A percentile compares a stretch with the other conserved stretches of the same genome.
These are phyloP conservation scores for Leccinellum albellum DNA, from an alignment of 768 basidiomycete genomes.

Conservation along the genomic window DNA sequence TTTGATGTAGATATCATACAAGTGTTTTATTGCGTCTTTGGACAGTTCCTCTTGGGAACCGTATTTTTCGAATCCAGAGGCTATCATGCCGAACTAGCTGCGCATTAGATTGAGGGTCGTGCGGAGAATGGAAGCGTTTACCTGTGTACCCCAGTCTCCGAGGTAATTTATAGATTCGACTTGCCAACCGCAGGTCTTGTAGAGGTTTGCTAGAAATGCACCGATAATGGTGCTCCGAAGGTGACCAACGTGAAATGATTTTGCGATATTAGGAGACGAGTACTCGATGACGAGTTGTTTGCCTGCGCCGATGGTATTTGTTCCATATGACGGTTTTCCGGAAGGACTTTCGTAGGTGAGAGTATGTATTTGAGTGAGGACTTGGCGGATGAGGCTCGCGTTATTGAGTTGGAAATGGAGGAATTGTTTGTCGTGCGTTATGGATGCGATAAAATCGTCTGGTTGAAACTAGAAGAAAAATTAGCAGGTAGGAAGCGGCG, in stretches of 20 bases:
- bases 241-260: conserved; percentile 97
- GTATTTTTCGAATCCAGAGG: conserved; percentile 88
- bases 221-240: conserved; percentile 98
- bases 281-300: conserved; percentile 89
- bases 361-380: conserved; percentile 72
- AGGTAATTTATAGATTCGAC: conserved; percentile 92
- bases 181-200: conserved; percentile 90
- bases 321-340: conserved; percentile 72
- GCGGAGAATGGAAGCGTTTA: conserved; percentile 24
- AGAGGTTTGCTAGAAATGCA: conserved; percentile 87
- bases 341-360: conserved; percentile 62
- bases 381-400: conserved; percentile 55
- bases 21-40: conserved; percentile 89
- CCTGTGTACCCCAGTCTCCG: conserved; percentile 98
- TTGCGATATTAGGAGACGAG: conserved; percentile 96
- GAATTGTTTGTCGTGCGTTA: conserved; percentile 72
- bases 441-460: conserved; percentile 71
- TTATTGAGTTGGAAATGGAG: conserved; percentile 77
- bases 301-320: conserved; percentile 69
- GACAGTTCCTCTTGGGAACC: conserved; percentile 81
- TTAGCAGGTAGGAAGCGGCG: neutral
- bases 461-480: conserved; percentile 67
- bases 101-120: neutral
- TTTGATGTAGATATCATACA: conserved; percentile 92
- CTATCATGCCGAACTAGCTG: conserved; percentile 76